Evolutionary conservation across 352 stramenopile genomes (phyloP), one percentile per base, ranked within the genome.

Genomic region (Globisporangium perplexum): DNA sequence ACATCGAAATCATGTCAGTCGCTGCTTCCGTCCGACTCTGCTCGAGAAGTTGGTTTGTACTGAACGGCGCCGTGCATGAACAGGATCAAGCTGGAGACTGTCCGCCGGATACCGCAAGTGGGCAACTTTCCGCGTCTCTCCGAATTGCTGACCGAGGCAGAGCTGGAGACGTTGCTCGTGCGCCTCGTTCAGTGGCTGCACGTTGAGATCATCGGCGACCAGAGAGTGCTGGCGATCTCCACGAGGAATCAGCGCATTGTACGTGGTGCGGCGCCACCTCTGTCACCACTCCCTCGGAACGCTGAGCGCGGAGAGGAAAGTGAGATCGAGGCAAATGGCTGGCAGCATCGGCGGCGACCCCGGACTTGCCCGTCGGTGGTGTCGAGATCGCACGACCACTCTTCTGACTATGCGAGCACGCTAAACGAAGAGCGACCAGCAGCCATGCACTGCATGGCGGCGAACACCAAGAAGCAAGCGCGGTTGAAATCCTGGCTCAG

Each of bases 21-120:
- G 4, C 39, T 23, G n/a, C 18, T 22, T 6, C n/a, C n/a, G n/a
- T n/a, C n/a, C n/a, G 26, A 30, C 17, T 23, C 11, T 35, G 30
- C 30, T 14, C 30, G 7, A 35, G 7, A 10, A 12, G 7, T 12
- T 35, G 30, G 0, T 35, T 4, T 35, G 30, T 12, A 35, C 30
- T 35, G 10, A 35, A 14, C 30, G 10, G 8, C 12, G 30, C 8
- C 8, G 30, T 12, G 30, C 11, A 4, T 22, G 17, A 14, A 14
- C 49, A 91, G 81, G 77, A 86, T 87, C 64, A 90, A 92, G 41
- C 66, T 90, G 2, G 75, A 87, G 51, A 88, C 74, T 1, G 66
- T 92, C 7, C 65, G 68, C 14, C 66, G 68, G 20, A 52, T 82
- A 1, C 49, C 72, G 1, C 65, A 65, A 2, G 41, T 65, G 1